Conservation (phyloP, 495 filamentous ascomycete species). For the Aspergillus campestris region DNA sequence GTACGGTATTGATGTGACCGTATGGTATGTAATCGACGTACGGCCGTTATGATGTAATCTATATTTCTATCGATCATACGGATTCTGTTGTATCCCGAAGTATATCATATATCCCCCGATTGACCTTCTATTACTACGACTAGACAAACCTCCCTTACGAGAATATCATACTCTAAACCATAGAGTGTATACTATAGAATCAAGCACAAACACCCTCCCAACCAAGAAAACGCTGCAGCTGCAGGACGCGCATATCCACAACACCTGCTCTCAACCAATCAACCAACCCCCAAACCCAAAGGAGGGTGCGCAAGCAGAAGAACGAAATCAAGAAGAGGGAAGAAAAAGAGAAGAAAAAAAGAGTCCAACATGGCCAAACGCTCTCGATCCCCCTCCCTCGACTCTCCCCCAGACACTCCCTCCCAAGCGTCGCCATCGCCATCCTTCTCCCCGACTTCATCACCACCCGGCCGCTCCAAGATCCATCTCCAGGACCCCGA, state of each 20-base stretch:
- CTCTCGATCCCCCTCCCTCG: constrained; percentile 27
- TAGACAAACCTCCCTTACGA: no score
- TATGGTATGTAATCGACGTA: background rate
- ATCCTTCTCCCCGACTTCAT: constrained; percentile 17
- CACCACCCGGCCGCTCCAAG: constrained; percentile 17
- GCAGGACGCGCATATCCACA: no score
- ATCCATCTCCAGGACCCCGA: constrained; percentile 16
- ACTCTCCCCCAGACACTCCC: constrained; percentile 9
- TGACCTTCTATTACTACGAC: no score
- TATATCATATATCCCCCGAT: no score
- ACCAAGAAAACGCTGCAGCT: no score
- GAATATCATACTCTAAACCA: no score
- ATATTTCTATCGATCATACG: no score
- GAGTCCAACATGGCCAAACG: constrained; percentile 49
- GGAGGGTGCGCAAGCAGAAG: background rate
- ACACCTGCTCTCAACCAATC: no score
- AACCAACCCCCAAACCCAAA: no score
- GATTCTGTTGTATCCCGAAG: no score
- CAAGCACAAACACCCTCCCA: no score
- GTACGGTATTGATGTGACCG: background rate
- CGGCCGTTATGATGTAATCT: no score
- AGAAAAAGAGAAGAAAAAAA: constrained; percentile 1
- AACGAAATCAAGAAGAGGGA: constrained; percentile 2
- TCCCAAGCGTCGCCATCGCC: constrained; percentile 11
- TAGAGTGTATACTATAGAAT: background rate